A percentile compares a stretch with the other conserved stretches of the same genome.
phyloP scores from a whole-genome alignment of 208 protist genomes.

The Trypanosoma vivax region DNA sequence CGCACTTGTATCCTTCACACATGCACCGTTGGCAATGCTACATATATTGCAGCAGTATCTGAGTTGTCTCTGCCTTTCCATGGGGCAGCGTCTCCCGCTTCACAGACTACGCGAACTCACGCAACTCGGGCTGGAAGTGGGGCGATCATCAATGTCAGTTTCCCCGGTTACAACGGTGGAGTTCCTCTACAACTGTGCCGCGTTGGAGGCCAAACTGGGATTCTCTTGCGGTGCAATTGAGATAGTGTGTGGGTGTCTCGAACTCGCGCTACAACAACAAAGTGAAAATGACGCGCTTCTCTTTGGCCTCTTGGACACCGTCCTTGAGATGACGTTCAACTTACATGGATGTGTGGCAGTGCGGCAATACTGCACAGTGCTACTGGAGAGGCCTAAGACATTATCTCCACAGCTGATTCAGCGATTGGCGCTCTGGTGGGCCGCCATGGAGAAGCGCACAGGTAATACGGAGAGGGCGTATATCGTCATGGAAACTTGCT shows the following conservation, averaged over 20 bases:
- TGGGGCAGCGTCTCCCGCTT: slow-evolving; percentile 30
- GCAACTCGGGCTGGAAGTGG: slow-evolving; percentile 34
- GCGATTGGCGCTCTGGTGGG: slow-evolving; percentile 70
- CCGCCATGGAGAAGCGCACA: slow-evolving; percentile 58
- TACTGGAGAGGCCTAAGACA: slow-evolving; percentile 27
- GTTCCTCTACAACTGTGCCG: slow-evolving; percentile 48
- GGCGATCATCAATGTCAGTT: slow-evolving; percentile 19
- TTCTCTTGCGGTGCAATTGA: slow-evolving; percentile 46
- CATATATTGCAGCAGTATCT: slow-evolving; percentile 65
- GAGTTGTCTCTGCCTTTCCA: slow-evolving; percentile 36
- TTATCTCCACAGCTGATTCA: slow-evolving; percentile 38
- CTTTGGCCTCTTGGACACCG: slow-evolving; percentile 40
- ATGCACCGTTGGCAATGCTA: slow-evolving; percentile 25
- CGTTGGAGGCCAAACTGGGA: slow-evolving; percentile 47
- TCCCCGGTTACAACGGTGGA: slow-evolving; percentile 34
- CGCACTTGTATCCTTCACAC: slow-evolving; percentile 25
- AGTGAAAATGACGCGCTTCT: slow-evolving; percentile 26
- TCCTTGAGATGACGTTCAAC: slow-evolving; percentile 35
- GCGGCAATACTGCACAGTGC: slow-evolving; percentile 27
- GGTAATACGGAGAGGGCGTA: slow-evolving; percentile 44
- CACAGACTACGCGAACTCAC: slow-evolving; percentile 65
- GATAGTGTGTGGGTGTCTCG: slow-evolving; percentile 25
- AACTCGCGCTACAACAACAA: slow-evolving; percentile 17
- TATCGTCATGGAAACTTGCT: slow-evolving; percentile 58
- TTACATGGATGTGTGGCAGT: slow-evolving; percentile 39